Conservation (phyloP, 2,329 filamentous ascomycete genomes). For the Cercospora citrullina region DNA sequence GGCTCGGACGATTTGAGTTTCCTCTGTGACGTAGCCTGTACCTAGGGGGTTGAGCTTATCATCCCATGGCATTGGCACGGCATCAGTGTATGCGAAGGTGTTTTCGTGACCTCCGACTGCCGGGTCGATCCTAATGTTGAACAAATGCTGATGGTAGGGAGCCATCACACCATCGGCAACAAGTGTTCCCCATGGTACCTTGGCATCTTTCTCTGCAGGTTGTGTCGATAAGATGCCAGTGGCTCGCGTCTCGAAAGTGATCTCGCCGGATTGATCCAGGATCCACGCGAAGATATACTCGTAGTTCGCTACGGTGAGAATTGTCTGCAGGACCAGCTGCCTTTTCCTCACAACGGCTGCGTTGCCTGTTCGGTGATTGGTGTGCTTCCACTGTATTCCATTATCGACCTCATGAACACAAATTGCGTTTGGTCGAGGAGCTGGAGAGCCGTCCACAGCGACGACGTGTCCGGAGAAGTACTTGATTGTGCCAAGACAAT, state of each 20-base stretch:
- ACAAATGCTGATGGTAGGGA: constrained; percentile 74
- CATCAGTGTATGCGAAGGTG: constrained; percentile 54
- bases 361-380: constrained; percentile 63
- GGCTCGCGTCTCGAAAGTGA: constrained; percentile 67
- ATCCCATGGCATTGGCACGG: constrained; percentile 57
- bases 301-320: constrained; percentile 66
- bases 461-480: constrained; percentile 60
- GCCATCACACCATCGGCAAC: constrained; percentile 70
- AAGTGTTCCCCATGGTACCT: constrained; percentile 66
- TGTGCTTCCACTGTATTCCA: constrained; percentile 69
- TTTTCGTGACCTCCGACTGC: constrained; percentile 49
- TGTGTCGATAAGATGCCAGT: constrained; percentile 68
- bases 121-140: constrained; percentile 55
- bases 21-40: constrained; percentile 49
- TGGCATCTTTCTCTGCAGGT: constrained; percentile 64
- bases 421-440: constrained; percentile 64
- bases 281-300: constrained; percentile 67
- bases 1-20: constrained; percentile 50
- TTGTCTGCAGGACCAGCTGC: constrained; percentile 65
- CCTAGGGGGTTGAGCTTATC: constrained; percentile 57
- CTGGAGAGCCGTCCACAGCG: constrained; percentile 42
- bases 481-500: constrained; percentile 69
- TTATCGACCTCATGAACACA: constrained; percentile 71
- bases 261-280: constrained; percentile 67
- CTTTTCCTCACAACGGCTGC: constrained; percentile 62